Evolutionary conservation across 1,284 basidiomycete genomes (phyloP).

Genomic region (Hypsizygus ulmarius): DNA sequence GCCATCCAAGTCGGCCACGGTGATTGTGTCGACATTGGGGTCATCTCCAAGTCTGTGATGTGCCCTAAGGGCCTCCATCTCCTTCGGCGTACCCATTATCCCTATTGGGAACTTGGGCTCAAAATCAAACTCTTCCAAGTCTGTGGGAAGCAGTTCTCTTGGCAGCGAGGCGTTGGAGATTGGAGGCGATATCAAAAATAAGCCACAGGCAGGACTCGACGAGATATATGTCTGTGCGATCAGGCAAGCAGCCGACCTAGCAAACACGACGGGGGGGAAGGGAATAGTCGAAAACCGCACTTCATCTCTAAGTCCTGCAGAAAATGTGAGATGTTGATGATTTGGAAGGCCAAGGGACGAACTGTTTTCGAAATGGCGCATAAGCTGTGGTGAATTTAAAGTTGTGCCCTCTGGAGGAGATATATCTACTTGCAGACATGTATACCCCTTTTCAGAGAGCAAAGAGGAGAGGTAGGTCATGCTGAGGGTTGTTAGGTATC

Average conservation of each 20-base stretch:
- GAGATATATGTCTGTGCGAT: conserved; percentile 68
- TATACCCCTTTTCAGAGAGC: conserved; percentile 59
- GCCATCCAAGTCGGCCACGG: conserved; percentile 32
- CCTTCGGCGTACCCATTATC: conserved; percentile 39
- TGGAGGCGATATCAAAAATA: conserved; percentile 61
- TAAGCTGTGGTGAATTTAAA: conserved; percentile 32
- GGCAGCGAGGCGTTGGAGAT: conserved; percentile 37
- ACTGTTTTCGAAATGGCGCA: conserved; percentile 43
- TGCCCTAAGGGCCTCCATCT: conserved; percentile 32
- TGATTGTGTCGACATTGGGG: conserved; percentile 35
- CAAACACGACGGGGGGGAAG: conserved; percentile 64
- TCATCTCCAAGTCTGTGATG: conserved; percentile 38
- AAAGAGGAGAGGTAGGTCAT: conserved; percentile 41
- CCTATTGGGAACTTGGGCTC: conserved; percentile 66
- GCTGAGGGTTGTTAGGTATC: conserved; percentile 27
- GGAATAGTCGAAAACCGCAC: conserved; percentile 48
- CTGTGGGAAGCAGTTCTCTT: conserved; percentile 35
- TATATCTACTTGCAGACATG: conserved; percentile 55
- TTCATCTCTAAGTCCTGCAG: conserved; percentile 39
- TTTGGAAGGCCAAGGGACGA: conserved; percentile 8
- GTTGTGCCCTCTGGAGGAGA: conserved; percentile 27
- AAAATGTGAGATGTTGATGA: neutral
- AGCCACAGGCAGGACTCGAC: conserved; percentile 57
- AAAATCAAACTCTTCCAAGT: conserved; percentile 52
- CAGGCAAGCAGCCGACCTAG: conserved; percentile 48